A percentile compares a stretch with the other conserved stretches of the same genome.
phyloP scores from a whole-genome alignment of 805 yeast genomes.

The Torulaspora indica region DNA sequence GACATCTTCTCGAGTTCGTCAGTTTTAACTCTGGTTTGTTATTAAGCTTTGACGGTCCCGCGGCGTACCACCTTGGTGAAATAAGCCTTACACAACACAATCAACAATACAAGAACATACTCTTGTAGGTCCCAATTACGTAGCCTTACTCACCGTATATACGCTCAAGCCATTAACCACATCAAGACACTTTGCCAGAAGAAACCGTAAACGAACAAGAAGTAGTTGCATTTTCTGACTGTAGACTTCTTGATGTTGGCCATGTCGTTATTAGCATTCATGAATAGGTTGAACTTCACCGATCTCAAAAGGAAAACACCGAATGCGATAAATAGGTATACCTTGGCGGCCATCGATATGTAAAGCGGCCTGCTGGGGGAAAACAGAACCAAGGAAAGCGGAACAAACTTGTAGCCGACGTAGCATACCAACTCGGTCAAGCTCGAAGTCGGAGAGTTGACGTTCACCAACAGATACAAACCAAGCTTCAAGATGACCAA shows the following conservation, averaged over 20 bases:
- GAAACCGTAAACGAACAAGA: constrained; percentile 78
- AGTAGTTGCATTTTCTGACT: constrained; percentile 79
- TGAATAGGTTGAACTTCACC: constrained; percentile 41
- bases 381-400: constrained; percentile 56
- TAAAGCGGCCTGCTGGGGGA: constrained; percentile 44
- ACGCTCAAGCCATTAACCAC: constrained; percentile 53
- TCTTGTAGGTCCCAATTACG: not conserved
- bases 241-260: constrained; percentile 48
- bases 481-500: constrained; percentile 72
- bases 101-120: not conserved
- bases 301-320: constrained; percentile 63
- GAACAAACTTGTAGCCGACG: constrained; percentile 91
- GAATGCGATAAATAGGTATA: constrained; percentile 51
- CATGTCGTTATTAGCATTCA: constrained; percentile 49
- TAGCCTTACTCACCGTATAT: not conserved
- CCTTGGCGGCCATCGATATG: constrained; percentile 43
- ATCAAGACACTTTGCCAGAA: constrained; percentile 70
- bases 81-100: too few species aligned
- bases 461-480: constrained; percentile 58
- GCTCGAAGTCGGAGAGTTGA: constrained; percentile 38
- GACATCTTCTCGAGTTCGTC: constrained; percentile 4
- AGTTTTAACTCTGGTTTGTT: not conserved
- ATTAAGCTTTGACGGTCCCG: too few species aligned
- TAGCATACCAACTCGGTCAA: constrained; percentile 82
- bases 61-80: too few species aligned